These are phyloP conservation scores for Boletus rubropictus DNA, from an alignment of 768 basidiomycete species.

Conservation along the genomic window DNA sequence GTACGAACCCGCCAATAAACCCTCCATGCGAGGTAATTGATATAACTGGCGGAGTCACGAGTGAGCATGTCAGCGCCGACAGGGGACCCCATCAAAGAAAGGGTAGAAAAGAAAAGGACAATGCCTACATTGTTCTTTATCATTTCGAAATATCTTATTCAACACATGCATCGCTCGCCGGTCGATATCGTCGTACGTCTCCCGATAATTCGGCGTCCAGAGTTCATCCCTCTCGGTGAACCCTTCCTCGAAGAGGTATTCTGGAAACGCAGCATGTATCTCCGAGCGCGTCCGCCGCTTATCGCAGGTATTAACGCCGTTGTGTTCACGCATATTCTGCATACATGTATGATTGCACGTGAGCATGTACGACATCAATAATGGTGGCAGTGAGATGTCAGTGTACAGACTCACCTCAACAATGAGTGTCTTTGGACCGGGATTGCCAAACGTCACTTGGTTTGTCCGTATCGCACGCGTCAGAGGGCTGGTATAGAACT, in stretches of 20 bases:
- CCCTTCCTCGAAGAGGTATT: slow-evolving; percentile 47
- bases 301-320: slow-evolving; percentile 69
- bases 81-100: neutral
- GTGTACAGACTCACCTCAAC: slow-evolving; percentile 43
- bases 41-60: slow-evolving; percentile 39
- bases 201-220: slow-evolving; percentile 38
- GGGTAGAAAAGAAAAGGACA: neutral
- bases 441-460: slow-evolving; percentile 44
- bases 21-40: slow-evolving; percentile 65
- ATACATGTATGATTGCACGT: neutral
- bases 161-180: slow-evolving; percentile 47
- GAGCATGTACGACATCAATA: neutral
- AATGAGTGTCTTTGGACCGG: slow-evolving; percentile 34
- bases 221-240: slow-evolving; percentile 59
- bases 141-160: slow-evolving; percentile 46
- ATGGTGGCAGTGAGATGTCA: neutral
- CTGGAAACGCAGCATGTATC: slow-evolving; percentile 37
- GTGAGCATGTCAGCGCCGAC: neutral
- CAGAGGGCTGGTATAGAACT: slow-evolving; percentile 41
- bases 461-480: slow-evolving; percentile 57
- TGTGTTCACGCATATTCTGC: slow-evolving; percentile 62
- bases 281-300: slow-evolving; percentile 47
- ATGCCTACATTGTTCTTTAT: slow-evolving; percentile 42
- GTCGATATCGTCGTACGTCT: slow-evolving; percentile 29
- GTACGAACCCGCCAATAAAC: slow-evolving; percentile 52